A percentile compares a stretch with the other conserved stretches of the same genome.
Evolutionary conservation across 306 rosid genomes (phyloP).

Genomic region (Myrica gale): DNA sequence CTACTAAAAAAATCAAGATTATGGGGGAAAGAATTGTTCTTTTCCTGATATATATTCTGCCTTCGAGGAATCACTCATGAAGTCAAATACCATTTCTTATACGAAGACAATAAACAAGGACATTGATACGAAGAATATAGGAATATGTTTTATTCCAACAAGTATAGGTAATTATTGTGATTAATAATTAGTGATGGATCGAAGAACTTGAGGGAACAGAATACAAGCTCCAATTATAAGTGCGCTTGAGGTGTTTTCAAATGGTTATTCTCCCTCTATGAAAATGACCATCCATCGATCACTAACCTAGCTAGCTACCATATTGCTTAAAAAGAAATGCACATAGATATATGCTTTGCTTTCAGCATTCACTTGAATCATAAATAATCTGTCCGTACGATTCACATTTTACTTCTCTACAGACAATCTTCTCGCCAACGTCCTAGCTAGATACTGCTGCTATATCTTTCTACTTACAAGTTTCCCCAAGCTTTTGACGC

Average conservation of each 20-base stretch:
- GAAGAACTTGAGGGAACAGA: no score
- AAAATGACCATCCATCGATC: neutral
- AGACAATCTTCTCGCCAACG: no score
- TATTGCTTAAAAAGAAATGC: no score
- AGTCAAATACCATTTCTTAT: constrained; percentile 26
- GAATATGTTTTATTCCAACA: neutral
- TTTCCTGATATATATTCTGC: constrained; percentile 36
- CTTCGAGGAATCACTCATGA: constrained; percentile 37
- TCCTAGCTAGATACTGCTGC: no score
- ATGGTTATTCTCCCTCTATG: neutral
- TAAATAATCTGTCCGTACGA: no score
- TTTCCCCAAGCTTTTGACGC: no score
- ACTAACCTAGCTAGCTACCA: no score
- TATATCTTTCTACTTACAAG: no score
- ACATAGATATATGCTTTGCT: no score
- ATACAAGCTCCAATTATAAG: no score
- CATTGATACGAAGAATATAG: neutral
- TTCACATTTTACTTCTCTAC: no score
- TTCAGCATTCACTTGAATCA: no score
- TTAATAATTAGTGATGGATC: neutral
- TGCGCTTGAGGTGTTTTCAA: neutral
- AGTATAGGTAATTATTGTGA: neutral
- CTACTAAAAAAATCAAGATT: constrained; percentile 54
- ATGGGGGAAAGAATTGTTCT: constrained; percentile 54
- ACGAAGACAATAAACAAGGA: constrained; percentile 23